Evolutionary conservation across 73 alveolate species (phyloP).

Genomic region (Paramecium caudatum): DNA sequence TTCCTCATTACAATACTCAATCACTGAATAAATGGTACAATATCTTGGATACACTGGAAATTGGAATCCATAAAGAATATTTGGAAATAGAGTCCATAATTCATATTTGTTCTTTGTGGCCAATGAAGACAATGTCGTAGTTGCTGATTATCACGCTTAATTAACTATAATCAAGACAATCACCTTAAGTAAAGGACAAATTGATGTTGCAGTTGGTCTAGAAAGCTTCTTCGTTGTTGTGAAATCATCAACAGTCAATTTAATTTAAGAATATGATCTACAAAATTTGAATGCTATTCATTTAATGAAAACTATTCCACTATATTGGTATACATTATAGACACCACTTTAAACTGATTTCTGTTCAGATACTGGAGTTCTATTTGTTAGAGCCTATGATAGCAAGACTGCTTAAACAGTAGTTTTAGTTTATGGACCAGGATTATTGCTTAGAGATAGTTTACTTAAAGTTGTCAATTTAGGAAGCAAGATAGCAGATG

Average conservation of each 20-base stretch:
- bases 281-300: background rate
- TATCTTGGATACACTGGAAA: constrained; percentile 10
- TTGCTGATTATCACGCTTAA: constrained; percentile 50
- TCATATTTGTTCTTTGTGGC: constrained; percentile 4
- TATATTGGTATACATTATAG: constrained; percentile 25
- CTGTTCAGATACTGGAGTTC: constrained; percentile 57
- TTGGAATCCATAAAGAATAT: constrained; percentile 51
- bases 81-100: constrained; percentile 55
- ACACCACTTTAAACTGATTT: constrained; percentile 44
- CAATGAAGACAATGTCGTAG: constrained; percentile 45
- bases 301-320: constrained; percentile 28
- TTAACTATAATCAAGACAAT: background rate
- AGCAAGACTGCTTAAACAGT: constrained; percentile 28
- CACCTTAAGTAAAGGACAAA: background rate
- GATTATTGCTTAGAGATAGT: background rate
- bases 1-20: background rate
- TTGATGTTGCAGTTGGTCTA: constrained; percentile 41
- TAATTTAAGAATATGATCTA: constrained; percentile 35
- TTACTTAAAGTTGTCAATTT: background rate
- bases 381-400: constrained; percentile 63
- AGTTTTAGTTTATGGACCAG: constrained; percentile 37
- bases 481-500: constrained; percentile 8
- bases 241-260: background rate
- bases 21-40: constrained; percentile 33
- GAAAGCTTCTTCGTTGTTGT: background rate